Conservation (phyloP, 2,329 filamentous ascomycete genomes). For the Botrytis fragariae region DNA sequence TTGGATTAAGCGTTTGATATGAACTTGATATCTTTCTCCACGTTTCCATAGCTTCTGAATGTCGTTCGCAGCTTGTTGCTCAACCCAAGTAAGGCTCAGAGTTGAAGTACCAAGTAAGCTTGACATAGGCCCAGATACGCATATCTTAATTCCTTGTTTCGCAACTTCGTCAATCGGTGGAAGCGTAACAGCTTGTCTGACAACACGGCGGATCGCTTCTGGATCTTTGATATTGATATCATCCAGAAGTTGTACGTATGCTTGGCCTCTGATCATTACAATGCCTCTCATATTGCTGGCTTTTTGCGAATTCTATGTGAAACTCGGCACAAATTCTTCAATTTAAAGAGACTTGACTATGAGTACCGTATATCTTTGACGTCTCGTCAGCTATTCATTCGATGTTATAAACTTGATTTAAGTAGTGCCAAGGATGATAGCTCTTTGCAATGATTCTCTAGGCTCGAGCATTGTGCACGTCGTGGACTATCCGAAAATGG, state of each 20-base stretch:
- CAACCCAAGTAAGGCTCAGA: neutral
- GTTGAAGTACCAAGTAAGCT: neutral
- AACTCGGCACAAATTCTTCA: neutral
- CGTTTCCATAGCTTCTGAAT: neutral
- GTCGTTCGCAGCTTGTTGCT: neutral
- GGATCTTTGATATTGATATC: neutral
- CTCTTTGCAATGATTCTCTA: neutral
- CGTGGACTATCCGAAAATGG: neutral
- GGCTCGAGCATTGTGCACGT: neutral
- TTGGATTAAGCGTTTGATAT: neutral
- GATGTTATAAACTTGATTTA: rapidly evolving
- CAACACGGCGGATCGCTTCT: neutral
- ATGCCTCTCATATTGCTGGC: neutral
- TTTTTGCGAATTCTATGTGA: neutral
- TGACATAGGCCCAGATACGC: neutral
- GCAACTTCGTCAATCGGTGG: neutral
- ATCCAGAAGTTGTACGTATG: neutral
- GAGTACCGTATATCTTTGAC: neutral
- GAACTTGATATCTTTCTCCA: neutral
- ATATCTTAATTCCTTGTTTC: neutral
- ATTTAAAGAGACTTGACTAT: neutral
- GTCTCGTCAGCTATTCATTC: neutral
- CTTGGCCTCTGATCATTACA: neutral
- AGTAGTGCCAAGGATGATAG: neutral
- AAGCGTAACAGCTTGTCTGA: neutral